Conservation (phyloP, 345 rosid species). For the Aethionema arabicum region DNA sequence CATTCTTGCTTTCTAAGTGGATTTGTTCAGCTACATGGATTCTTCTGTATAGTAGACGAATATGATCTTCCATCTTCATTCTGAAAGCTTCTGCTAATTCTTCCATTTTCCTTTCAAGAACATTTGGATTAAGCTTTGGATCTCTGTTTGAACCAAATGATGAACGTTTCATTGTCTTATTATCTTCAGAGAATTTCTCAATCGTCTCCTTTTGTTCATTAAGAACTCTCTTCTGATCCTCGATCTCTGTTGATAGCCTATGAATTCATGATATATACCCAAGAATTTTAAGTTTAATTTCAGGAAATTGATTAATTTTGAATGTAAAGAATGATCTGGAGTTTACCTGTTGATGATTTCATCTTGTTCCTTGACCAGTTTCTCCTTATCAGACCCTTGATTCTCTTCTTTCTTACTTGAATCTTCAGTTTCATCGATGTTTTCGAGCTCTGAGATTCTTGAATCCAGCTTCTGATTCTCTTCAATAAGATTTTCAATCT, state of each 20-base stretch:
- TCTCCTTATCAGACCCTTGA: constrained; percentile 41
- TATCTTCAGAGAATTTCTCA: constrained; percentile 44
- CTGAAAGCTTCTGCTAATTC: constrained; percentile 60
- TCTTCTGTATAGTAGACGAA: constrained; percentile 58
- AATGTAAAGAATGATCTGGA: background rate
- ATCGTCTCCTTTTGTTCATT: constrained; percentile 43
- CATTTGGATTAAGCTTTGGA: constrained; percentile 32
- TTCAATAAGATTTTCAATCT: constrained; percentile 41
- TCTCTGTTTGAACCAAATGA: constrained; percentile 43
- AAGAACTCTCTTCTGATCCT: constrained; percentile 42
- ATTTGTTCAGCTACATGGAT: constrained; percentile 71
- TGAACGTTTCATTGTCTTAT: constrained; percentile 33
- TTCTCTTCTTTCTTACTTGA: constrained; percentile 29
- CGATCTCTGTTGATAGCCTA: constrained; percentile 36
- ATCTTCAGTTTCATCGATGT: constrained; percentile 16
- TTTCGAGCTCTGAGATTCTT: constrained; percentile 46
- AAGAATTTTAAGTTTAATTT: background rate
- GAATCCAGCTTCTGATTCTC: constrained; percentile 44
- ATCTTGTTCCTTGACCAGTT: constrained; percentile 39
- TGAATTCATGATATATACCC: background rate
- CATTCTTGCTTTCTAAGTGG: constrained; percentile 58
- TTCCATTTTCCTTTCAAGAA: constrained; percentile 61
- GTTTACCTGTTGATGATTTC: constrained; percentile 28
- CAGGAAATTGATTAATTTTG: background rate
- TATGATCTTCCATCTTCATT: constrained; percentile 60